Evolutionary conservation across 176 grass and related monocot species (phyloP).

Genomic region (Lolium perenne): DNA sequence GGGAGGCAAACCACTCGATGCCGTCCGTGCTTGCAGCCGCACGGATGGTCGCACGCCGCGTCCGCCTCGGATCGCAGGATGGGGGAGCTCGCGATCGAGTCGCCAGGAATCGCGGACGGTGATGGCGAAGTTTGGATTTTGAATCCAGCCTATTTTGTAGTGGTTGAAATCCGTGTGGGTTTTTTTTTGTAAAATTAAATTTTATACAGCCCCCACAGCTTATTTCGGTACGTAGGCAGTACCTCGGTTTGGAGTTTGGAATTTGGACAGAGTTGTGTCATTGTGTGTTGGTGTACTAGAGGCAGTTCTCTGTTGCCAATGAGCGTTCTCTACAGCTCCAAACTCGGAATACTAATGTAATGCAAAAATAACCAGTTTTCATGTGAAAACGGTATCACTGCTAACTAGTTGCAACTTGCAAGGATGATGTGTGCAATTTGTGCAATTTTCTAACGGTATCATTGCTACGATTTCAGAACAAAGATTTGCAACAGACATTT

Average conservation of each 20-base stretch:
- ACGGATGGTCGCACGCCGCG: too few species aligned
- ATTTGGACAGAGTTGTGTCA: background rate
- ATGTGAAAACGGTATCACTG: background rate
- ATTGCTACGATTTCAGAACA: background rate
- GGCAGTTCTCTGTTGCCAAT: background rate
- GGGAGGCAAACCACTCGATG: too few species aligned
- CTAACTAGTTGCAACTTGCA: background rate
- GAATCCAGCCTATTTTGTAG: too few species aligned
- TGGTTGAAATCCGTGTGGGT: too few species aligned
- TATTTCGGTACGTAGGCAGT: too few species aligned
- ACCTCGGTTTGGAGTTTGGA: background rate
- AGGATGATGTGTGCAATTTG: background rate
- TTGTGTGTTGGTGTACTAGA: conserved; percentile 12
- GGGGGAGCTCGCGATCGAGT: too few species aligned
- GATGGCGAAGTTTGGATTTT: too few species aligned
- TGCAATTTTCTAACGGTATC: background rate
- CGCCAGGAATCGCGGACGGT: too few species aligned
- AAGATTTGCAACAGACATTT: background rate
- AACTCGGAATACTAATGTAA: background rate
- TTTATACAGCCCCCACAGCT: too few species aligned
- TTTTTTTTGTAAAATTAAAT: too few species aligned
- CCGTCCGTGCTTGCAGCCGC: too few species aligned
- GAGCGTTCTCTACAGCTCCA: background rate
- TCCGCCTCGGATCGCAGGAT: too few species aligned
- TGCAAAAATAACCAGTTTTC: background rate